phyloP scores from a whole-genome alignment of 2,329 filamentous ascomycete species.

The Beauveria asiatica region DNA sequence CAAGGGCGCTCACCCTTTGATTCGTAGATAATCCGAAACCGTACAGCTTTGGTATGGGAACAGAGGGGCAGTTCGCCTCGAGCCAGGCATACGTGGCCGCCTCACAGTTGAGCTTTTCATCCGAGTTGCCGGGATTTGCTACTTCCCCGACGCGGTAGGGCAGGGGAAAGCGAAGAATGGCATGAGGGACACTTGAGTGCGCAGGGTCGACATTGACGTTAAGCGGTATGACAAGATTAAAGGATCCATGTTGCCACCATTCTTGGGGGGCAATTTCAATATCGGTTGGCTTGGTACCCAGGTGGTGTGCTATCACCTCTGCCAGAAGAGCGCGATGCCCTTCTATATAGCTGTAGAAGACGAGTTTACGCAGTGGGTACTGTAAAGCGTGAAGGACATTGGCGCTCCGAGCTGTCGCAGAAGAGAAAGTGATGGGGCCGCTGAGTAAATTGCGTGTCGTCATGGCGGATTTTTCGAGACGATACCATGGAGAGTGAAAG shows the following conservation, averaged over 20 bases:
- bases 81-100: conserved; percentile 32
- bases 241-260: conserved; percentile 21
- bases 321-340: neutral
- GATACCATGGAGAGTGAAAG: conserved; percentile 16
- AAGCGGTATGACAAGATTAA: conserved; percentile 28
- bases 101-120: conserved; percentile 33
- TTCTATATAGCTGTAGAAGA: conserved; percentile 14
- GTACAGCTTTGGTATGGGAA: conserved; percentile 24
- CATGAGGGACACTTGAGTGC: conserved; percentile 6
- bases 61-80: conserved; percentile 26
- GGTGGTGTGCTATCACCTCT: conserved; percentile 1
- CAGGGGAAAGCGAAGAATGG: conserved; percentile 23
- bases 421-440: conserved; percentile 13
- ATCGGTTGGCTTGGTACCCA: neutral
- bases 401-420: conserved; percentile 1
- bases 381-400: conserved; percentile 13
- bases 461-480: conserved; percentile 12
- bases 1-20: neutral
- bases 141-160: conserved; percentile 30
- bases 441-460: conserved; percentile 14
- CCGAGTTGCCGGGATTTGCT: conserved; percentile 25
- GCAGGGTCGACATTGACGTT: conserved; percentile 8
- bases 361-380: conserved; percentile 10
- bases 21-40: conserved; percentile 14
- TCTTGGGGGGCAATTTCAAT: conserved; percentile 14